Base-by-base conservation (phyloP, 2,329 filamentous ascomycete genomes). In the Cryphonectria nitschkei region DNA sequence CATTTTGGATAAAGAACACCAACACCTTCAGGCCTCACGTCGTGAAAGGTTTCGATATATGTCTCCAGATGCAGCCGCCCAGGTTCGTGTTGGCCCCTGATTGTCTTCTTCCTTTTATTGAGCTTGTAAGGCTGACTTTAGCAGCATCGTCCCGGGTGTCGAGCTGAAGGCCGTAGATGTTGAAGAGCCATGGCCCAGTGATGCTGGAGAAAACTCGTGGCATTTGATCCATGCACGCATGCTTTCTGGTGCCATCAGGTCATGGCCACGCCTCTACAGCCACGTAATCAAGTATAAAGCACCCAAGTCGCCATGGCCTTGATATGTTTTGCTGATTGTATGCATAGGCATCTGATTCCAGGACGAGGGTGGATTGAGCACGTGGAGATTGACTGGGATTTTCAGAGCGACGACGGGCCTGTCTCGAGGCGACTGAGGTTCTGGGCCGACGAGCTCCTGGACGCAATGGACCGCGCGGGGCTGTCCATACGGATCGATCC, bases 211-310 rank as follows among this genome's bases (percentile, higher is more conserved):
- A 22, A 77, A 82, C 68, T 90, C 90, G 1, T 96, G 91, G 82
- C 94, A 98, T 80, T 80, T 98, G 74, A 92, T 98, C 74, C 93
- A 97, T 77, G 84, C 97, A 78, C 90, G 93, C 69, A 90, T 93
- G 86, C 89, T 95, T 29, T 87, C 88, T 74, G 95, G 95, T 14
- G 92, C 91, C 78, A 91, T 98, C 66, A 84, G 86, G 32, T 90
- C 89, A 77, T 98, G 94, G 94, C 84, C 86, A 4, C 85, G 87
- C 62, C 82, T 96, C 60, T 98, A 97, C 80, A 82, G 84, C 73
- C 92, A 92, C 75, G 84, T 91, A 43, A 90, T 89, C 75, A 82
- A 86, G 88, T 93, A 84, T 76, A 89, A 26, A 68, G 32, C 8
- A 41, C 37, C 52, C 16, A 8, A 41, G 56, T 13, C n/a, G 14